phyloP scores from a whole-genome alignment of 495 filamentous ascomycete species.

The Parathielavia appendiculata region DNA sequence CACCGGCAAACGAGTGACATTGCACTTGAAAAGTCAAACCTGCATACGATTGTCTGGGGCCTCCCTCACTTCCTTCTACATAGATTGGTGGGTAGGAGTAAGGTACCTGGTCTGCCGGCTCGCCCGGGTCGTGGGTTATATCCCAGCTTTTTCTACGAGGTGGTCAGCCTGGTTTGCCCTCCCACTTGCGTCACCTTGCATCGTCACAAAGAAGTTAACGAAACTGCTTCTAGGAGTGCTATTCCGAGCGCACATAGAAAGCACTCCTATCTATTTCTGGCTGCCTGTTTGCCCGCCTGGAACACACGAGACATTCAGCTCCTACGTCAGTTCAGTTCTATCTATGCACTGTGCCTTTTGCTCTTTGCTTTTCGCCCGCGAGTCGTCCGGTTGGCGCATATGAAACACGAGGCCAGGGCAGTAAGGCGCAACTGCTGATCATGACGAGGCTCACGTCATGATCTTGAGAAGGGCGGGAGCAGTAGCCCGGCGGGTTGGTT shows the following conservation, averaged over 20 bases:
- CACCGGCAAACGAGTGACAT: neutral
- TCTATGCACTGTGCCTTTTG: neutral
- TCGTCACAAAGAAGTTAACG: neutral
- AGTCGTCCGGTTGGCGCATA: too few species aligned
- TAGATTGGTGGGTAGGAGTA: neutral
- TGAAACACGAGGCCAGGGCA: neutral
- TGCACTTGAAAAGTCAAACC: neutral
- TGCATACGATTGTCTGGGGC: neutral
- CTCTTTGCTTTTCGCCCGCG: neutral
- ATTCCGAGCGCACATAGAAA: neutral
- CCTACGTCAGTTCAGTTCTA: neutral
- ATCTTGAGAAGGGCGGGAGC: neutral
- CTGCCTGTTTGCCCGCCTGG: neutral
- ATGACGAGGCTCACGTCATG: conserved; percentile 3
- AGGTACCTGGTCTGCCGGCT: conserved; percentile 14
- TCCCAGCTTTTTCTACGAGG: conserved; percentile 19
- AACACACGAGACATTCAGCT: neutral
- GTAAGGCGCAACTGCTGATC: neutral
- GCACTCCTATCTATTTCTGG: neutral
- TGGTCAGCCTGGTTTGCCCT: conserved; percentile 19
- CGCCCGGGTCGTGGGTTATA: conserved; percentile 18
- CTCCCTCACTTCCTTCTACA: neutral
- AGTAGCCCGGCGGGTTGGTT: conserved; percentile 1
- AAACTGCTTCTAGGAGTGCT: neutral
- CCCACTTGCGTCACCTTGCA: conserved; percentile 14